Evolutionary conservation across 306 rosid species (phyloP), one percentile per base, ranked within the genome.

Genomic region (Fragaria ananassa): DNA sequence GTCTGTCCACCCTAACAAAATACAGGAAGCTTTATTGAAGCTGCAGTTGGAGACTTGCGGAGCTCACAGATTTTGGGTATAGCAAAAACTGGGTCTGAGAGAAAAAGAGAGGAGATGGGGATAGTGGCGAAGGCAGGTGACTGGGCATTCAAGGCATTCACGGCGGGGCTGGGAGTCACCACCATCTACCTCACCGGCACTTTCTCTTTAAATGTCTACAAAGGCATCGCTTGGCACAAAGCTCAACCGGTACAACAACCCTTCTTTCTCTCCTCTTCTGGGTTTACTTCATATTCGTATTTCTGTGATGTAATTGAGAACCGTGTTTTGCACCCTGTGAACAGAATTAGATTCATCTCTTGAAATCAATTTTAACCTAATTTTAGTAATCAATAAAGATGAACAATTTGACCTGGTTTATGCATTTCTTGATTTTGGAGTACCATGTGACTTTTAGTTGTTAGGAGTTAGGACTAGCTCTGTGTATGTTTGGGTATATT

Each of bases 201-300:
- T 31, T 93, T 91, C 84, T 91, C 97, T 72, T 76, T 83, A 56
- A 87, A 89, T 78, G 87, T 93, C 79, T 86, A 93, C 89, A 84
- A 79, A 84, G 98, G 98, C 81, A 76, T 93, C 60, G 75, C 93
- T 44, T 93, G 96, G 98, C 98, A 93, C 81, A 91, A 93, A 14
- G 83, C 93, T 84, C 98, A 93, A 86, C 70, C 90, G 35, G 97
- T 93, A 76, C 46, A 58, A 10, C 19, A 21, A 9, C 10, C 35
- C 46, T 42, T 75, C 50, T 64, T n/a, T 57, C 74, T 19, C 69
- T 27, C 57, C n/a, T 17, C 45, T 15, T 54, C 42, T 50, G 25
- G 73, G 56, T 21, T 21, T 68, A 21, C 23, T 56, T 21, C 25
- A n/a, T 39, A 10, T 1, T 34, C 8, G 18, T 21, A 7, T 45